Base-by-base conservation (phyloP, 768 basidiomycete species). In the Fomitopsis serialis region DNA sequence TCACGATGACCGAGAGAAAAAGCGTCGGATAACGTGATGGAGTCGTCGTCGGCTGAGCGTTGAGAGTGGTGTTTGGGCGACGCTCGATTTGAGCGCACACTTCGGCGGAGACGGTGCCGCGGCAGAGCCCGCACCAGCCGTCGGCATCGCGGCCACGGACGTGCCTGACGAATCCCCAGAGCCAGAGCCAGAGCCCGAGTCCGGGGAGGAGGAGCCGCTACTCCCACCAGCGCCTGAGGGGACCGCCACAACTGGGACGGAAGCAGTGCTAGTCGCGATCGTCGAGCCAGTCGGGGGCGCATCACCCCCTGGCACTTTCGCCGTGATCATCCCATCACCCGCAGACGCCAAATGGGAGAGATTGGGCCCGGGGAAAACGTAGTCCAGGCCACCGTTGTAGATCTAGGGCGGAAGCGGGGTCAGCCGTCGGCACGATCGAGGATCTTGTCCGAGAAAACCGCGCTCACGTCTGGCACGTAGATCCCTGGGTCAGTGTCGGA, bases 401-500 rank as follows among this genome's bases (percentile, higher is more conserved):
- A 63, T 44, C 60, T 65, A 32, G n/a, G 17, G 19, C 21, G 13
- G 5, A 23, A 21, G 22, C 7, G 37, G 21, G 48, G 23, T 37
- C 42, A 34, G 22, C 29, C 37, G 32, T 32, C 35, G 29, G 17
- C 23, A 17, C 22, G 22, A 34, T n/a, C 32, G 29, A 24, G 12
- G 37, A 13, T 25, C 17, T 23, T 3, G 35, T 25, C 42, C 34
- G 43, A 42, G 40, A 53, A 37, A 2, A 19, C 29, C 29, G 52
- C 7, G 37, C 67, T 50, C 59, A 78, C 78, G 40, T 69, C 63
- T n/a, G 76, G 74, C 55, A 75, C 81, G 58, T 77, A 81, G 66
- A 91, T 87, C 48, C 89, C 90, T 1, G 88, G 82, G 61, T 91
- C 87, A 45, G 58, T 72, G 63, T 87, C 86, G 34, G 63, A 75